These are phyloP conservation scores for Phaeosphaeria sp. DNA, from an alignment of 2,329 filamentous ascomycete species.

Conservation along the genomic window DNA sequence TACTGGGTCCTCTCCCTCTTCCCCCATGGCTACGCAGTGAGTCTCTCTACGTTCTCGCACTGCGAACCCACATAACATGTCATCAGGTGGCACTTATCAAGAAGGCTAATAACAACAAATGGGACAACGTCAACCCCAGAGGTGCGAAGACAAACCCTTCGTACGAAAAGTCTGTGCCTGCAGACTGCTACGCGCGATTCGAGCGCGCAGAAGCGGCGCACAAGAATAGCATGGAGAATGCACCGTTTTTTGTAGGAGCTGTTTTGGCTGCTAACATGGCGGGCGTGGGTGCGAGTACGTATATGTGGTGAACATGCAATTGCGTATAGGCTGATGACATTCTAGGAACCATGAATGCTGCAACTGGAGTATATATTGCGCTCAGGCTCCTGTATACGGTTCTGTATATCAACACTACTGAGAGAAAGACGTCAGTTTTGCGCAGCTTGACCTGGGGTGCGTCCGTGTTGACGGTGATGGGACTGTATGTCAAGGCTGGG, in stretches of 20 bases:
- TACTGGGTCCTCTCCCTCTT: constrained; percentile 30
- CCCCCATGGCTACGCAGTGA: constrained; percentile 31
- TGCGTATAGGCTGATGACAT: neutral
- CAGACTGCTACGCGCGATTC: constrained; percentile 44
- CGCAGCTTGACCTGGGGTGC: constrained; percentile 22
- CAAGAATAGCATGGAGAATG: constrained; percentile 54
- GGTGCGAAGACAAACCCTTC: constrained; percentile 30
- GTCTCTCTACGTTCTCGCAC: neutral
- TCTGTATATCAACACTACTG: constrained; percentile 28
- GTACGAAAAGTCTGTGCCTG: constrained; percentile 41
- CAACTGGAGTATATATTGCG: constrained; percentile 19
- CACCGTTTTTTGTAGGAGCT: constrained; percentile 54
- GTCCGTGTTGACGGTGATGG: constrained; percentile 14
- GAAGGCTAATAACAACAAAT: constrained; percentile 34
- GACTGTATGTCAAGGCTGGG: constrained; percentile 30
- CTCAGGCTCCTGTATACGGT: constrained; percentile 27
- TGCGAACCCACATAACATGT: neutral
- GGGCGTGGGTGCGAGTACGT: constrained; percentile 25
- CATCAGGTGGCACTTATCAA: constrained; percentile 6
- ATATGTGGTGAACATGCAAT: neutral
- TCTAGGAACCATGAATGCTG: constrained; percentile 29
- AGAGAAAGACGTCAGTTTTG: constrained; percentile 21
- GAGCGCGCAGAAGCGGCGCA: constrained; percentile 55
- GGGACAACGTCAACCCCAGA: constrained; percentile 53
- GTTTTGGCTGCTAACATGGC: constrained; percentile 52